A percentile compares a stretch with the other conserved stretches of the same genome.
Evolutionary conservation across 73 alveolate species (phyloP).

Genomic region (Halteria grandinella): DNA sequence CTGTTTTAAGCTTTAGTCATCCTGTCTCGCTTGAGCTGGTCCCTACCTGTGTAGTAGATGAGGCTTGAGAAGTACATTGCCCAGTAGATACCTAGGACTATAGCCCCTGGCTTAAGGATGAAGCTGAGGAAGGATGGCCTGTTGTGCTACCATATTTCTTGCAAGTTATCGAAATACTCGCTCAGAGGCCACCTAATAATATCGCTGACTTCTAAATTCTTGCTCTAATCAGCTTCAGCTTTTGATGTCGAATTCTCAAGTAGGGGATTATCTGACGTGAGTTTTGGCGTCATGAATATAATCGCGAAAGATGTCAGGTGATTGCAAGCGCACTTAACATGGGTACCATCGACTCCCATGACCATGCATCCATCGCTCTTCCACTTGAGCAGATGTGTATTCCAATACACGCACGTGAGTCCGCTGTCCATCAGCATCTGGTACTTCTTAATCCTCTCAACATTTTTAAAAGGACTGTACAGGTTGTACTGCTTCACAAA

Average conservation of each 20-base stretch:
- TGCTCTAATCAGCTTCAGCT: neutral
- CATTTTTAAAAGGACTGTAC: slow-evolving; percentile 2
- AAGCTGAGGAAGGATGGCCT: neutral
- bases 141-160: slow-evolving; percentile 17
- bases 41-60: slow-evolving; percentile 25
- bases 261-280: neutral
- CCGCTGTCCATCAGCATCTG: neutral
- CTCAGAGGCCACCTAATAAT: neutral
- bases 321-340: slow-evolving; percentile 1
- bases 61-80: slow-evolving; percentile 18
- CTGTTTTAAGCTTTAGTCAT: slow-evolving; percentile 28
- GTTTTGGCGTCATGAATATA: slow-evolving; percentile 4
- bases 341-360: neutral
- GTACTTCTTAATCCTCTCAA: neutral
- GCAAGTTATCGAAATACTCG: neutral
- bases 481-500: neutral
- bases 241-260: neutral
- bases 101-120: slow-evolving; percentile 18
- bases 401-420: neutral
- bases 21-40: neutral
- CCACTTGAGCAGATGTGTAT: neutral
- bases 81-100: slow-evolving; percentile 4
- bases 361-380: neutral
- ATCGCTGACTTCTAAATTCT: neutral
- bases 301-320: slow-evolving; percentile 18